Evolutionary conservation across 2,329 filamentous ascomycete species (phyloP).

Genomic region (Fusarium oligoseptatum): DNA sequence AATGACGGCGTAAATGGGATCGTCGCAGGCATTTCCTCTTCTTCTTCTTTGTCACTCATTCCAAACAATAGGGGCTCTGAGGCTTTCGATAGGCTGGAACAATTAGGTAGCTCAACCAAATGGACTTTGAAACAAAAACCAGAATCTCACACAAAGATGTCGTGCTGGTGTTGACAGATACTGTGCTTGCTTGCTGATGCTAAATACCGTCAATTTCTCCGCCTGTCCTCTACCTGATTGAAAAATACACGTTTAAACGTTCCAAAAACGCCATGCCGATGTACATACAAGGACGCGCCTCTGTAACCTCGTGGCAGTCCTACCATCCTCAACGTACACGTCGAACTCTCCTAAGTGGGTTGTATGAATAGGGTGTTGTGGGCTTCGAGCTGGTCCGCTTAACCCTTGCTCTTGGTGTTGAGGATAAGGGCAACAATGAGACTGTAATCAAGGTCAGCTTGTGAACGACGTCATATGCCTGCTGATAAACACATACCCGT

Average conservation of each 20-base stretch:
- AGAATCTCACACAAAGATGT: slow-evolving; percentile 1
- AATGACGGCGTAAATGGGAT: slow-evolving; percentile 21
- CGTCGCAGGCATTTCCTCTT: slow-evolving; percentile 17
- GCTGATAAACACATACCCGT: slow-evolving; percentile 75
- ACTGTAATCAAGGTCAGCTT: slow-evolving; percentile 58
- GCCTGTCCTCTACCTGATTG: slow-evolving; percentile 48
- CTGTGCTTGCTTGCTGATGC: slow-evolving; percentile 27
- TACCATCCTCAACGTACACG: slow-evolving; percentile 30
- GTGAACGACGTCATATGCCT: slow-evolving; percentile 1
- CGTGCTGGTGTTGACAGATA: slow-evolving; percentile 19
- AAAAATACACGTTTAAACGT: slow-evolving; percentile 51
- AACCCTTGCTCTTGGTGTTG: slow-evolving; percentile 85
- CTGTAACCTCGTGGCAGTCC: slow-evolving; percentile 37
- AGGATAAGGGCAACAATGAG: slow-evolving; percentile 94
- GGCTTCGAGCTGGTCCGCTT: slow-evolving; percentile 35
- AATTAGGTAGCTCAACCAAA: slow-evolving; percentile 35
- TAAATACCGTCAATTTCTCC: slow-evolving; percentile 43
- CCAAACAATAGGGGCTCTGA: slow-evolving; percentile 24
- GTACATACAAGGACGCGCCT: slow-evolving; percentile 51
- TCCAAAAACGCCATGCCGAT: slow-evolving; percentile 56
- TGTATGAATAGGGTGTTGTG: slow-evolving; percentile 11
- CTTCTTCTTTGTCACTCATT: slow-evolving; percentile 37
- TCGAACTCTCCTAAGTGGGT: slow-evolving; percentile 11
- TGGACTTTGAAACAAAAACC: slow-evolving; percentile 12
- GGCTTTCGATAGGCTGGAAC: slow-evolving; percentile 24